Conservation (phyloP, 768 basidiomycete species). For the Leccinum fibrillosum region DNA sequence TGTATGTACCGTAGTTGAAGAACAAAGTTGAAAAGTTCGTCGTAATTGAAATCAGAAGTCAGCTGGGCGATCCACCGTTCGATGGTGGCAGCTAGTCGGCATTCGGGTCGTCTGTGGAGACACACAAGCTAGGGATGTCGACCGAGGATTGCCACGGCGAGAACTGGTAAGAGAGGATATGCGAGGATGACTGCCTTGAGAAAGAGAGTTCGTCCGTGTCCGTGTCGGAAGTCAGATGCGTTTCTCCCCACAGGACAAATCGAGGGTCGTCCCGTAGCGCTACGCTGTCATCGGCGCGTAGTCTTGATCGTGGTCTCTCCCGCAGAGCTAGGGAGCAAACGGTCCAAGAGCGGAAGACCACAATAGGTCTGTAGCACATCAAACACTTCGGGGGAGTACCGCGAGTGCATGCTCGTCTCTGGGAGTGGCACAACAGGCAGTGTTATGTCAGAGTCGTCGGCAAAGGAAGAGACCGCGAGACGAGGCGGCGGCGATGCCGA, state of each 20-base stretch:
- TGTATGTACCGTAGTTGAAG: too few species aligned
- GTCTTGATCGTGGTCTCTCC: conserved; percentile 64
- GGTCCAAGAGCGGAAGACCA: conserved; percentile 72
- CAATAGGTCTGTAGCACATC: conserved; percentile 78
- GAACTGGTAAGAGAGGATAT: conserved; percentile 39
- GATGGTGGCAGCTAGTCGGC: conserved; percentile 14
- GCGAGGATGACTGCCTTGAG: conserved; percentile 38
- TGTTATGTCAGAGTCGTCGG: conserved; percentile 23
- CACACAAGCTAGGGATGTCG: conserved; percentile 28
- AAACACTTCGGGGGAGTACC: conserved; percentile 73
- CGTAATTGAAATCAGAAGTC: too few species aligned
- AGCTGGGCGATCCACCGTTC: too few species aligned
- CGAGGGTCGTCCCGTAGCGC: conserved; percentile 85
- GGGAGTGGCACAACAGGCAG: conserved; percentile 35
- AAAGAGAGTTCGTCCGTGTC: conserved; percentile 38
- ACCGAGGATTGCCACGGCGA: conserved; percentile 28
- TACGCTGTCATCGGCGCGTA: conserved; percentile 61
- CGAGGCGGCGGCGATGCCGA: conserved; percentile 21
- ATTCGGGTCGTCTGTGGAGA: conserved; percentile 25
- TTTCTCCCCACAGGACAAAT: conserved; percentile 88
- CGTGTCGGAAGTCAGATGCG: conserved; percentile 29
- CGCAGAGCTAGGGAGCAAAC: conserved; percentile 50
- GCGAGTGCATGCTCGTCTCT: conserved; percentile 54
- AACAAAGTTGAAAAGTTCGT: too few species aligned
- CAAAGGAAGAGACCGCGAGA: conserved; percentile 25